phyloP scores from a whole-genome alignment of 2,329 filamentous ascomycete species.

The Fonsecaea pugnacius region DNA sequence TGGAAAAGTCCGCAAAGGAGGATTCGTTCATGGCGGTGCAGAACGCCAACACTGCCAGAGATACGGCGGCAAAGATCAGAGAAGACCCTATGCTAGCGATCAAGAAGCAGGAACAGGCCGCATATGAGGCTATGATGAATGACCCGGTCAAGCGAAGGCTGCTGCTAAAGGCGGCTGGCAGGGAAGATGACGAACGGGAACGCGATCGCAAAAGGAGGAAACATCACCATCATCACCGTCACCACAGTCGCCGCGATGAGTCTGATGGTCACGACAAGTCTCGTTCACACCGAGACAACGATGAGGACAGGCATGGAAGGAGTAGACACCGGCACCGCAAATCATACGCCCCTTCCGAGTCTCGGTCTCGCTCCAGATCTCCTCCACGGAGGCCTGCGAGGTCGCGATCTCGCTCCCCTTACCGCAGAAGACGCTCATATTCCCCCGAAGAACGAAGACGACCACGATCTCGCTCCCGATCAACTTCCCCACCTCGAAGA shows the following conservation, averaged over 20 bases:
- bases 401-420: slow-evolving; percentile 38
- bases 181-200: slow-evolving; percentile 43
- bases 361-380: slow-evolving; percentile 37
- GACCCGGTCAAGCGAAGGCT: slow-evolving; percentile 46
- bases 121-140: slow-evolving; percentile 64
- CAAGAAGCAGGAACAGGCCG: slow-evolving; percentile 85
- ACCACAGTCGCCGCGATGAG: slow-evolving; percentile 26
- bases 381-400: slow-evolving; percentile 42
- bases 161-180: slow-evolving; percentile 61
- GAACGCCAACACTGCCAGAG: slow-evolving; percentile 73
- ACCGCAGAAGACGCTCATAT: slow-evolving; percentile 36
- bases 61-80: slow-evolving; percentile 82
- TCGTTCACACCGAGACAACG: slow-evolving; percentile 36
- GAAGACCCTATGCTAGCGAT: slow-evolving; percentile 92
- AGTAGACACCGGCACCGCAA: slow-evolving; percentile 47
- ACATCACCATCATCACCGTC: slow-evolving; percentile 44
- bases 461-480: slow-evolving; percentile 44
- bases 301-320: slow-evolving; percentile 33
- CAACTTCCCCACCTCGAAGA: slow-evolving; percentile 35
- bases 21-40: slow-evolving; percentile 68
- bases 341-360: slow-evolving; percentile 46
- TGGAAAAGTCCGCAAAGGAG: slow-evolving; percentile 73
- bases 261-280: slow-evolving; percentile 22
- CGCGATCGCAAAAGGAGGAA: slow-evolving; percentile 53
- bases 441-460: slow-evolving; percentile 39